These are phyloP conservation scores for Penicillium turbatum DNA, from an alignment of 495 filamentous ascomycete species.

Conservation along the genomic window DNA sequence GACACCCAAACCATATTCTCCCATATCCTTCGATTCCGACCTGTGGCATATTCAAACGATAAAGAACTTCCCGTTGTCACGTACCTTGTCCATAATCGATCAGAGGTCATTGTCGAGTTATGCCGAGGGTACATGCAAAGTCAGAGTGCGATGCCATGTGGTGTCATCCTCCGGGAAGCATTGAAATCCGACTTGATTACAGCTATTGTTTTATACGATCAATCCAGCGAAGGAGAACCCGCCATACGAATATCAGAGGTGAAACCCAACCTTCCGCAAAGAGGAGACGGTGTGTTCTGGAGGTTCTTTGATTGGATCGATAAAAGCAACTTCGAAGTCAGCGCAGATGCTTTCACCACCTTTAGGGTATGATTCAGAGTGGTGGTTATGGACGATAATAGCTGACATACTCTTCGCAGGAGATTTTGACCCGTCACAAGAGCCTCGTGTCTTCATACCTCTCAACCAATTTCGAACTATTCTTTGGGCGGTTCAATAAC, in stretches of 20 bases:
- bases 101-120: constrained; percentile 80
- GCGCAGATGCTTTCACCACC: constrained; percentile 94
- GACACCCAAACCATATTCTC: constrained; percentile 88
- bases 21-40: constrained; percentile 77
- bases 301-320: constrained; percentile 98
- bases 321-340: constrained; percentile 89
- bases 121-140: constrained; percentile 86
- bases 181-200: constrained; percentile 87
- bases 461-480: constrained; percentile 78
- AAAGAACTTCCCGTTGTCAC: constrained; percentile 75
- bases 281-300: constrained; percentile 86
- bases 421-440: constrained; percentile 93
- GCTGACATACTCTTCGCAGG: constrained; percentile 45
- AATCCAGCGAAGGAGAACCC: constrained; percentile 59
- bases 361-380: constrained; percentile 63
- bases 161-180: constrained; percentile 84
- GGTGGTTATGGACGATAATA: background rate
- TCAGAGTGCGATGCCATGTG: constrained; percentile 90
- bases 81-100: constrained; percentile 76
- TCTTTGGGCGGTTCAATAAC: constrained; percentile 86
- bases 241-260: constrained; percentile 57
- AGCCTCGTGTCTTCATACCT: constrained; percentile 81
- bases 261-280: constrained; percentile 61
- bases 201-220: constrained; percentile 86
- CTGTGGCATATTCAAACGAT: constrained; percentile 44